These are phyloP conservation scores for Capronia epimyces DNA, from an alignment of 2,329 filamentous ascomycete species.

Conservation along the genomic window DNA sequence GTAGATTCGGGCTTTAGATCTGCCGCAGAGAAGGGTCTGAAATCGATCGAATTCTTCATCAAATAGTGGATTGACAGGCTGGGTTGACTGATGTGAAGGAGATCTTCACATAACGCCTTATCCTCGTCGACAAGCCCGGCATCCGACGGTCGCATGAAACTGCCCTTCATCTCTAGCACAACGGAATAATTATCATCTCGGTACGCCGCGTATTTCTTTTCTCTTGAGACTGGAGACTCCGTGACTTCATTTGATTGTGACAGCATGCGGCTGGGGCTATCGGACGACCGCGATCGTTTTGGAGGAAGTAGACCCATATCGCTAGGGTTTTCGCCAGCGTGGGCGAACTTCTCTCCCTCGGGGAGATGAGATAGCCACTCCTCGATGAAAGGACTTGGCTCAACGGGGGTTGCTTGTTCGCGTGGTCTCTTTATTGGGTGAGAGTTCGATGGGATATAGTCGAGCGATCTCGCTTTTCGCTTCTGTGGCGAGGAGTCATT, in stretches of 20 bases:
- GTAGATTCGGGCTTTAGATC: constrained; percentile 8
- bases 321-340: neutral
- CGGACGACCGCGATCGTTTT: constrained; percentile 14
- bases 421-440: no score
- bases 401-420: no score
- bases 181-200: constrained; percentile 13
- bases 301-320: constrained; percentile 12
- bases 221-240: constrained; percentile 9
- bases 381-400: no score
- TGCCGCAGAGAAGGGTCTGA: constrained; percentile 1
- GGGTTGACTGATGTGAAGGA: constrained; percentile 1
- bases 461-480: no score
- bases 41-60: constrained; percentile 10
- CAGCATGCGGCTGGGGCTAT: constrained; percentile 1
- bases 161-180: constrained; percentile 14
- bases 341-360: no score
- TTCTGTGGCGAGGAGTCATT: no score
- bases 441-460: no score
- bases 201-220: constrained; percentile 16
- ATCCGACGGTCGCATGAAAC: constrained; percentile 17
- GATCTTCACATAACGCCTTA: neutral
- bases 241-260: constrained; percentile 12
- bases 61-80: constrained; percentile 5
- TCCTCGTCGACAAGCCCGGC: constrained; percentile 3
- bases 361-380: no score